Evolutionary conservation across 352 stramenopile genomes (phyloP).

Genomic region (Halophytophthora polymorphica): DNA sequence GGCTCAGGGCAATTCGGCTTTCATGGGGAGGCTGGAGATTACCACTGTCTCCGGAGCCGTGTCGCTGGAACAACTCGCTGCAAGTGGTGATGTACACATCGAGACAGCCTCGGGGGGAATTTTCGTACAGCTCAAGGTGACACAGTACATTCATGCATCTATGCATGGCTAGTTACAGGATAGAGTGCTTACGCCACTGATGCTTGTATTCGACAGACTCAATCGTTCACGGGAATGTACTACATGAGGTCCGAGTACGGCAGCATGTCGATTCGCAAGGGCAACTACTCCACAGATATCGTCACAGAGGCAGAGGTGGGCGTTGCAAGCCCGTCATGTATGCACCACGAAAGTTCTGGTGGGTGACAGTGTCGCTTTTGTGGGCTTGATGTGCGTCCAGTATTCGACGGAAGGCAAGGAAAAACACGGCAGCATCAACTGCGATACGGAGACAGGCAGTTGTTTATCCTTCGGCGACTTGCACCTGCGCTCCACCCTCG

Average conservation of each 20-base stretch:
- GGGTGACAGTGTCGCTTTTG: background rate
- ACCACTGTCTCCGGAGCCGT: conserved; percentile 58
- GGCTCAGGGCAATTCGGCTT: conserved; percentile 51
- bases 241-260: conserved; percentile 64
- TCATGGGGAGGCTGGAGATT: conserved; percentile 67
- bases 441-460: conserved; percentile 36
- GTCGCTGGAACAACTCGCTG: conserved; percentile 41
- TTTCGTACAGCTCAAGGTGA: conserved; percentile 45
- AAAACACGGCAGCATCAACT: conserved; percentile 68
- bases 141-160: background rate
- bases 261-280: conserved; percentile 50
- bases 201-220: conserved; percentile 20
- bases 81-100: conserved; percentile 54
- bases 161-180: background rate
- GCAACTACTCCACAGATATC: conserved; percentile 52
- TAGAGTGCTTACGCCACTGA: background rate
- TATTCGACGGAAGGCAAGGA: conserved; percentile 26
- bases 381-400: background rate
- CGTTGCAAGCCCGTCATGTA: background rate
- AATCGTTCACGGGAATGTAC: conserved; percentile 64
- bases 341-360: background rate
- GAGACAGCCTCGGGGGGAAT: conserved; percentile 69
- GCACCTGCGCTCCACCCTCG: conserved; percentile 55
- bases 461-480: conserved; percentile 67
- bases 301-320: conserved; percentile 33